Evolutionary conservation across 1,139 yeast species (phyloP), one percentile per base, ranked within the genome.

Genomic region (Candida labiduridarum): DNA sequence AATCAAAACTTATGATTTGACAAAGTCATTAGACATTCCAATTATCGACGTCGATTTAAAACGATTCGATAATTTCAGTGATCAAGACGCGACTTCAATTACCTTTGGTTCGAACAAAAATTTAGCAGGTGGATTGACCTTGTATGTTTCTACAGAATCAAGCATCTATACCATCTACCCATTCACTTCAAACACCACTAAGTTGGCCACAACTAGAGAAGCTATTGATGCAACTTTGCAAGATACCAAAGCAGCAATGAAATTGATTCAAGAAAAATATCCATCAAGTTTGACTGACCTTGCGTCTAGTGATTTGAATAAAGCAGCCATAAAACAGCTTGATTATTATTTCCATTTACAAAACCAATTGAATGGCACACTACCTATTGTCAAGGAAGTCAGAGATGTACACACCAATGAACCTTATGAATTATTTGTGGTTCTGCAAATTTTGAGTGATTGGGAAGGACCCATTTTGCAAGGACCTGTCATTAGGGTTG

Each of bases 161-260:
- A 51, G 61, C 10, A 52, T 75, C 0, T 72, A 56, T 54, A 70
- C 72, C 1, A 52, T 74, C 11, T 72, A 61, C 48, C 80, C 80
- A 4, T 72, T 72, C 49, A 48, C 67, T 2, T 52, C 60, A 40
- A 52, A 51, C 15, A 45, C 49, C 15, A 58, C 68, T 1, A 57
- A 52, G 9, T 51, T 72, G 35, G 64, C 64, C 2, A 60, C 71
- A 15, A 59, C 72, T 1, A 51, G 57, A 45, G 53, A 52, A 9
- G 58, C 59, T n/a, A 55, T 72, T 3, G 59, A 60, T 10, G 53
- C 52, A 4, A 71, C 73, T 0, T 49, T 64, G 15, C 59, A 59
- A n/a, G 75, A 69, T 44, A 56, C 74, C 1, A 46, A 50, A 25
- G 53, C 56, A 1, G 43, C 62, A 2, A 54, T 68, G 25, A 55